Evolutionary conservation across 1,139 yeast genomes (phyloP), one percentile per base, ranked within the genome.

Genomic region (Taphrina sp.): DNA sequence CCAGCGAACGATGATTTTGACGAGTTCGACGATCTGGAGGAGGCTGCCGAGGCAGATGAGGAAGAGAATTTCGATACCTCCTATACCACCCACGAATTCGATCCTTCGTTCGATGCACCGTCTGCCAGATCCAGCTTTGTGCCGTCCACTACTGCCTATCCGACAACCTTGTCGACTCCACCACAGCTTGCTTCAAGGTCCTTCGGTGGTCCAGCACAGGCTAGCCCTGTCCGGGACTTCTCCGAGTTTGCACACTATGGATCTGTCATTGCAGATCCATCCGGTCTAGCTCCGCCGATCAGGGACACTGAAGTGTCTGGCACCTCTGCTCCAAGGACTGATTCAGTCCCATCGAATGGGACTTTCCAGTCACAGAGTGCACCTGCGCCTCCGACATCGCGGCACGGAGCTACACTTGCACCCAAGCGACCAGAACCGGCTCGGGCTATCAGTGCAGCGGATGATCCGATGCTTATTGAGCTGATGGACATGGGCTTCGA

Each of bases 401-500:
- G 52, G 8, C 47, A 43, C 19, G 46, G 54, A 5, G 39, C 38
- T 7, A 19, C 45, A n/a, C 38, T 47, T 28, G 31, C 37, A 22
- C 46, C 54, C 39, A 33, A 14, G 19, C 35, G 44, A 7, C 54
- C 54, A 10, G 54, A 52, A 12, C 42, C 46, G 3, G 45, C 51
- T 4, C 39, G 49, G 17, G 41, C 46, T 1, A 28, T 42, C 37
- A 43, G 44, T 28, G 56, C 51, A 8, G 52, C 45, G 2, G 58
- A 54, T 37, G 58, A 54, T 31, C 58, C 58, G 29, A 39, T 52
- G 44, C 63, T 29, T 63, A 84, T 82, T 61, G 95, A 88, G 67
- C 74, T 90, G 61, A 80, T 81, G 20, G 90, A 92, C 35, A 90
- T 90, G 96, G 97, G 97, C 1, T 90, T 90, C 67, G 79, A 80